Conservation (phyloP, 306 rosid species). For the Malus asiatica region DNA sequence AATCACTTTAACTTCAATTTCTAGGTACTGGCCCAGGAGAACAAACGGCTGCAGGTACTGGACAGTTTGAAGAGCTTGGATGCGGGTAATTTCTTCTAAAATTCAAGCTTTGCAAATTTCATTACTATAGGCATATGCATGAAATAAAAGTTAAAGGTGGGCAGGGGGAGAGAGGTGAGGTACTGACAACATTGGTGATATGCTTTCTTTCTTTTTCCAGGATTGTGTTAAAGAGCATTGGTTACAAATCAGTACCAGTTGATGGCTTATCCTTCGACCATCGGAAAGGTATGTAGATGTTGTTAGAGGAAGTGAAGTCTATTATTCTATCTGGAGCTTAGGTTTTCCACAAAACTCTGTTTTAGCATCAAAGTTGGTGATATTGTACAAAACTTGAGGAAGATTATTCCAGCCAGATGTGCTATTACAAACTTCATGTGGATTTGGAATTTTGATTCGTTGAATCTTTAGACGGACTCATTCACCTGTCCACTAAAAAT, state of each 20-base stretch:
- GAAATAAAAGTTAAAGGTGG: neutral
- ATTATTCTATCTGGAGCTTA: neutral
- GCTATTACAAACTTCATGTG: neutral
- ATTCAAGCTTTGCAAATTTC: neutral
- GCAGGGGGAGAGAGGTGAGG: neutral
- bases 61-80: constrained; percentile 60
- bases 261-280: constrained; percentile 81
- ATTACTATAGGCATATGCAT: neutral
- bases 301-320: neutral
- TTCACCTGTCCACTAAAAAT: neutral
- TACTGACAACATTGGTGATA: constrained; percentile 1
- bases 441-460: neutral
- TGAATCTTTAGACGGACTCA: neutral
- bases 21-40: constrained; percentile 66
- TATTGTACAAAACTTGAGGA: neutral
- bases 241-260: constrained; percentile 79
- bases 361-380: neutral
- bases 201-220: constrained; percentile 36
- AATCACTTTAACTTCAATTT: constrained; percentile 23
- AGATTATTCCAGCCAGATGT: neutral
- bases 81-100: constrained; percentile 53
- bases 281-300: constrained; percentile 45
- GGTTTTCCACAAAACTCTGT: neutral
- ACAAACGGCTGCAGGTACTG: constrained; percentile 68
- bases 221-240: constrained; percentile 88